Base-by-base conservation (phyloP, 179 eudicot species). In the Actinidia polygama region DNA sequence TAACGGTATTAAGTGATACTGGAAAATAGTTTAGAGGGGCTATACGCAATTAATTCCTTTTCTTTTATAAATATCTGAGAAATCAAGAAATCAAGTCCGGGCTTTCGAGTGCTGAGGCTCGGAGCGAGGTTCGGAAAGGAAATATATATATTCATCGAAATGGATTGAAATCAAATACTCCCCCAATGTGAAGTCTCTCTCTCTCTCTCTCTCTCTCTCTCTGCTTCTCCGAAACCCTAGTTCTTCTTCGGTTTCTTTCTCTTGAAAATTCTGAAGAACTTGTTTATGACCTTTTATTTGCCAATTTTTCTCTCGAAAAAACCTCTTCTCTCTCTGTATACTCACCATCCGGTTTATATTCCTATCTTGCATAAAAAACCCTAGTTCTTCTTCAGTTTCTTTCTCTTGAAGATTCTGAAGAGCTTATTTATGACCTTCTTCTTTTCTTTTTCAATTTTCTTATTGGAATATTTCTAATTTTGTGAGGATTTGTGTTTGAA, bases 91-190 rank as follows among this genome's bases (percentile, higher is more conserved):
- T 1, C 36, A 18, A 16, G 46, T 19, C 3, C 21, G 10, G 14
- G 72, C 6, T 47, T 51, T 30, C n/a, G 53, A 84, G 40, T 21
- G 82, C 53, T 46, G 18, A 82, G 90, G 83, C 49, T 90, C 78
- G 90, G 89, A 73, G 9, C 14, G 76, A 81, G 91, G 86, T 15
- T 83, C 74, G 91, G 82, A 0, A 12, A 53, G 57, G 14, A 7
- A 61, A 49, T 19, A 10, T 19, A 50, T 19, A 30, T 67, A 30
- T 66, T 46, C 40, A 66, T 5, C 23, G 14, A 3, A n/a, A 1
- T 36, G 30, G 40, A 47, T 68, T 68, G 72, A 68, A 68, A 68
- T 81, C 77, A 77, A 12, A 82, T 46, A 75, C 51, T 68, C 36
- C 36, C 36, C 36, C 36, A 30, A 30, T 30, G 36, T 30, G 36